These are phyloP conservation scores for Globisporangium radiosum DNA, from an alignment of 352 stramenopile genomes.

Conservation along the genomic window DNA sequence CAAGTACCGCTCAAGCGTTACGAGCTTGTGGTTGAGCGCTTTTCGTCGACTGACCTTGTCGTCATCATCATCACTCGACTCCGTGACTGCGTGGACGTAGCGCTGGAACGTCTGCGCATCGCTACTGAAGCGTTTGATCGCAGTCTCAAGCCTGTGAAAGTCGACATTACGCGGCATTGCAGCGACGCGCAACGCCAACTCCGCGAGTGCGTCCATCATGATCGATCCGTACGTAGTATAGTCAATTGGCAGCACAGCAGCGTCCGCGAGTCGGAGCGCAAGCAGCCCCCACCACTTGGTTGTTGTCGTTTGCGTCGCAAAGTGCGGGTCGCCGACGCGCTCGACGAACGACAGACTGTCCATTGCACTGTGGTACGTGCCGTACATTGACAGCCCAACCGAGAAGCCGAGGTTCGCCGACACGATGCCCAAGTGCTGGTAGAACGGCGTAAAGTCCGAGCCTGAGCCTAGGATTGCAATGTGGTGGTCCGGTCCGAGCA, in stretches of 20 bases:
- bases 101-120: slow-evolving; percentile 27
- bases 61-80: not conserved
- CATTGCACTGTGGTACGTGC: slow-evolving; percentile 83
- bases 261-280: slow-evolving; percentile 44
- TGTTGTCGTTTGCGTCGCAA: slow-evolving; percentile 38
- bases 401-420: slow-evolving; percentile 60
- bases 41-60: not conserved
- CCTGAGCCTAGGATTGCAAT: slow-evolving; percentile 42
- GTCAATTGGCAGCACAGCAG: slow-evolving; percentile 61
- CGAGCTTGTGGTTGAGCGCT: slow-evolving; percentile 47
- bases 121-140: slow-evolving; percentile 32
- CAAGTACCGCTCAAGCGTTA: slow-evolving; percentile 41
- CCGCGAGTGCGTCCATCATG: slow-evolving; percentile 39
- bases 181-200: slow-evolving; percentile 18
- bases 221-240: slow-evolving; percentile 54
- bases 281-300: slow-evolving; percentile 59
- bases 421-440: slow-evolving; percentile 73
- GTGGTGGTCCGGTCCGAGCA: slow-evolving; percentile 28
- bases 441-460: slow-evolving; percentile 69
- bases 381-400: slow-evolving; percentile 34
- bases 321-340: slow-evolving; percentile 48
- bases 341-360: slow-evolving; percentile 73
- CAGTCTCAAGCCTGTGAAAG: slow-evolving; percentile 21
- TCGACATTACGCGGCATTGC: slow-evolving; percentile 21
- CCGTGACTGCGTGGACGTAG: not conserved